Conservation (phyloP, 2,329 filamentous ascomycete species). For the Rhexocercosporidium sp. region DNA sequence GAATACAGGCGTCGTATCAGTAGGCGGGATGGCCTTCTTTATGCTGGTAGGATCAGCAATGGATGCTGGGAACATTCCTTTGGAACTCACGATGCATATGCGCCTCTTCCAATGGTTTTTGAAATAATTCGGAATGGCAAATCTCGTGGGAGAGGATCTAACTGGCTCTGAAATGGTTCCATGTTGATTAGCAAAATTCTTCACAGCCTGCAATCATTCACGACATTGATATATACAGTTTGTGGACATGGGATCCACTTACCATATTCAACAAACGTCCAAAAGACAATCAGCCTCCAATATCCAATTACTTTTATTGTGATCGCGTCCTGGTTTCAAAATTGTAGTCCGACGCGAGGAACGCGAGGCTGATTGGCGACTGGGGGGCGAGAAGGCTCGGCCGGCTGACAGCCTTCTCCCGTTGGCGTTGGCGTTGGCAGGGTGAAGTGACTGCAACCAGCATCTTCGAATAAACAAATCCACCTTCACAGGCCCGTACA, state of each 20-base stretch:
- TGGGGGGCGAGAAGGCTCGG: conserved; percentile 29
- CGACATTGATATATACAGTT: conserved; percentile 4
- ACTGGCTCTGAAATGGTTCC: conserved; percentile 73
- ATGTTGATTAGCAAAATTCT: conserved; percentile 36
- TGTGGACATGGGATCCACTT: conserved; percentile 18
- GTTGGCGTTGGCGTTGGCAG: conserved; percentile 12
- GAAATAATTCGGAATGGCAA: conserved; percentile 94
- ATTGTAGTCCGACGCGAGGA: background rate
- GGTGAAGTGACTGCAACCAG: conserved; percentile 18
- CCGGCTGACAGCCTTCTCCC: conserved; percentile 1
- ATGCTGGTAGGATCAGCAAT: conserved; percentile 35
- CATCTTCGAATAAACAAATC: conserved; percentile 22
- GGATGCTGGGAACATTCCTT: background rate
- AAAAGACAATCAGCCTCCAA: conserved; percentile 21
- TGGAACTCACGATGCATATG: conserved; percentile 85
- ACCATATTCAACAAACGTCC: conserved; percentile 33
- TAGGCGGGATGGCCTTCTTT: conserved; percentile 88
- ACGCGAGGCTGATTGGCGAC: conserved; percentile 29
- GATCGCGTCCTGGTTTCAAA: conserved; percentile 39
- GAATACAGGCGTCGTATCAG: conserved; percentile 76
- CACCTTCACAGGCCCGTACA: conserved; percentile 24
- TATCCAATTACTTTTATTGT: conserved; percentile 38
- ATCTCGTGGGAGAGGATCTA: conserved; percentile 82
- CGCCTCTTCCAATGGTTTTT: conserved; percentile 93
- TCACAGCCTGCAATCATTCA: background rate